Conservation (phyloP, 495 filamentous ascomycete species). For the Aspergillus mulundensis region DNA sequence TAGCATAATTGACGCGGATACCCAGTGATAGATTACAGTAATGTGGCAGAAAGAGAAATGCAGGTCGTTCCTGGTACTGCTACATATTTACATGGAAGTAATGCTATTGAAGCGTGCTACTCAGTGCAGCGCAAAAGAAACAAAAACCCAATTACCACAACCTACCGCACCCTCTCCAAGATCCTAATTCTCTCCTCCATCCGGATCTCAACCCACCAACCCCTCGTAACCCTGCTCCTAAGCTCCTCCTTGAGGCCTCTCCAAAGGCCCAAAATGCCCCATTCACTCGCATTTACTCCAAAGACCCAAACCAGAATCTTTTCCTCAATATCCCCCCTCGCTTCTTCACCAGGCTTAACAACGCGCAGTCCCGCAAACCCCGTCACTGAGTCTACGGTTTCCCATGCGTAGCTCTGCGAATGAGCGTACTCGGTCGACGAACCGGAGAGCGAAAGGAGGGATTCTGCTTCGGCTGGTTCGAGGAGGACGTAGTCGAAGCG, state of each 20-base stretch:
- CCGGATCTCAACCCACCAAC: conserved; percentile 43
- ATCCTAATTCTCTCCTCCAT: conserved; percentile 39
- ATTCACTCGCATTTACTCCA: conserved; percentile 8
- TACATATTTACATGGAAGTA: background rate
- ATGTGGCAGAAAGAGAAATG: background rate
- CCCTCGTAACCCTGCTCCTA: conserved; percentile 24
- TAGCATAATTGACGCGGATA: conserved; percentile 2
- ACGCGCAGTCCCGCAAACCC: conserved; percentile 70
- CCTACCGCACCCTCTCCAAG: conserved; percentile 20
- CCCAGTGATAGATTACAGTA: conserved; percentile 2
- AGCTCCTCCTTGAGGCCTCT: conserved; percentile 19
- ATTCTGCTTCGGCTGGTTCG: conserved; percentile 52
- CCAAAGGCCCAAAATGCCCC: conserved; percentile 20
- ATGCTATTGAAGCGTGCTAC: background rate
- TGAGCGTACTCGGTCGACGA: conserved; percentile 29
- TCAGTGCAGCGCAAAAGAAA: background rate
- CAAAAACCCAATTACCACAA: background rate
- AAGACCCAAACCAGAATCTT: conserved; percentile 23
- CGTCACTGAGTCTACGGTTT: conserved; percentile 61
- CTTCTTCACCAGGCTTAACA: conserved; percentile 48
- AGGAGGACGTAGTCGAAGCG: conserved; percentile 77
- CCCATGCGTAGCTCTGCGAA: conserved; percentile 55
- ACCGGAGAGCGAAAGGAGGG: background rate
- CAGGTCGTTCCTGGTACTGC: background rate
- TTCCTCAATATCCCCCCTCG: conserved; percentile 28